A percentile compares a stretch with the other conserved stretches of the same genome.
Conservation (phyloP, 352 stramenopile genomes). For the Elongisporangium prolatum region DNA sequence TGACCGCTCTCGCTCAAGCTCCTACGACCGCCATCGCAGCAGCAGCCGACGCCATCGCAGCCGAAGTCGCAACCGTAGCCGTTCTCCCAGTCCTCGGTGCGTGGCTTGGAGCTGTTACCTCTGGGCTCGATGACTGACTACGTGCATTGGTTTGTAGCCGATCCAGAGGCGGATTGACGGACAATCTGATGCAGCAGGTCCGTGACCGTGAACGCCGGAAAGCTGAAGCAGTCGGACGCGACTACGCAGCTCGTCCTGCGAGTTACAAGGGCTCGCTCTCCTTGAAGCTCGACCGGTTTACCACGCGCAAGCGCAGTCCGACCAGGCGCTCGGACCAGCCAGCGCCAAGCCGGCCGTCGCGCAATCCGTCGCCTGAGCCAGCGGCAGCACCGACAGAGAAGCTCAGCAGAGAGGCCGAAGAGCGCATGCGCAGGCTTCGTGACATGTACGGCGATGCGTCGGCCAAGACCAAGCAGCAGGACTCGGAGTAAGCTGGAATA, state of each 20-base stretch:
- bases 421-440: slow-evolving; percentile 64
- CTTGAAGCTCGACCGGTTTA: slow-evolving; percentile 88
- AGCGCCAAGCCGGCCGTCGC: not conserved
- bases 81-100: slow-evolving; percentile 19
- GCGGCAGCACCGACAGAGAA: slow-evolving; percentile 2
- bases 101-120: not conserved
- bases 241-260: slow-evolving; percentile 87
- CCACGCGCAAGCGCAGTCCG: slow-evolving; percentile 66
- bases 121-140: not conserved
- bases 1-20: slow-evolving; percentile 35
- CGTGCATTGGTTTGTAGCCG: slow-evolving; percentile 6
- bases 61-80: slow-evolving; percentile 19
- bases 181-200: slow-evolving; percentile 90
- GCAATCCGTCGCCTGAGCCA: not conserved
- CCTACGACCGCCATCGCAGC: slow-evolving; percentile 22
- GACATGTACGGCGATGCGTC: slow-evolving; percentile 84
- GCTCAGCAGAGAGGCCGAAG: slow-evolving; percentile 38
- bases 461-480: slow-evolving; percentile 7
- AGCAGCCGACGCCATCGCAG: slow-evolving; percentile 25
- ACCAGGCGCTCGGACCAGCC: slow-evolving; percentile 37
- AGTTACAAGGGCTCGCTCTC: slow-evolving; percentile 93
- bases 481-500: slow-evolving; percentile 4
- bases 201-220: slow-evolving; percentile 89
- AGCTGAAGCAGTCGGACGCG: slow-evolving; percentile 80
- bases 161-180: slow-evolving; percentile 28